Conservation (phyloP, 2,329 filamentous ascomycete species). For the Raffaelea arxii region DNA sequence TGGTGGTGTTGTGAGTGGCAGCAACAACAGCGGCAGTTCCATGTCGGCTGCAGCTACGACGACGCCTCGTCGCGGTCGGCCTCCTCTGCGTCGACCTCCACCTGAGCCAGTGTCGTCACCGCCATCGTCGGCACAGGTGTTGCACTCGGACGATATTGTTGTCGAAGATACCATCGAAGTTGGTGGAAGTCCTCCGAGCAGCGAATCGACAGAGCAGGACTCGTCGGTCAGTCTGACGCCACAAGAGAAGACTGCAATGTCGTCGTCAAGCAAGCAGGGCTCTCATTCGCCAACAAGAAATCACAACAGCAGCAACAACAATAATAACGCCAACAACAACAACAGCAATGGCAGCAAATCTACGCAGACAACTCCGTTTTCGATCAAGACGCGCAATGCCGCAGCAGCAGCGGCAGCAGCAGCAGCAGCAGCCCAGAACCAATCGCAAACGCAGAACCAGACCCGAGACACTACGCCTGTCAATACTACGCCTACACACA, state of each 20-base stretch:
- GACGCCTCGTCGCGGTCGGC: background rate
- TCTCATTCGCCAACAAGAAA: no score
- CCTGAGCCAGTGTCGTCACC: background rate
- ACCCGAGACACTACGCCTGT: no score
- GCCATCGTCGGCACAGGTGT: conserved; percentile 18
- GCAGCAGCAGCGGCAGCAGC: no score
- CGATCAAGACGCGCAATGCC: no score
- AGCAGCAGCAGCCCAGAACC: no score
- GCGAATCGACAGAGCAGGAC: conserved; percentile 21
- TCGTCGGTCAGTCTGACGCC: conserved; percentile 12
- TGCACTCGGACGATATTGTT: conserved; percentile 33
- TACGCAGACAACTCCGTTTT: no score
- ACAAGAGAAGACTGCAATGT: background rate
- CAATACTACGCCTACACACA: background rate
- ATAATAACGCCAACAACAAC: no score
- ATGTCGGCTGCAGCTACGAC: background rate
- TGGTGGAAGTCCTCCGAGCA: conserved; percentile 28
- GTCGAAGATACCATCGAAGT: conserved; percentile 51
- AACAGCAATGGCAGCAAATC: no score
- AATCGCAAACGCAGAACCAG: no score
- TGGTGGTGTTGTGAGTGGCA: background rate
- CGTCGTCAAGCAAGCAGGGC: background rate
- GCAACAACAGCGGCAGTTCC: background rate
- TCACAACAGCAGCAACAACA: no score
- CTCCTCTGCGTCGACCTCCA: background rate